A percentile compares a stretch with the other conserved stretches of the same genome.
These are phyloP conservation scores for Solanum chilense DNA, from an alignment of 257 asterid species.

Conservation along the genomic window DNA sequence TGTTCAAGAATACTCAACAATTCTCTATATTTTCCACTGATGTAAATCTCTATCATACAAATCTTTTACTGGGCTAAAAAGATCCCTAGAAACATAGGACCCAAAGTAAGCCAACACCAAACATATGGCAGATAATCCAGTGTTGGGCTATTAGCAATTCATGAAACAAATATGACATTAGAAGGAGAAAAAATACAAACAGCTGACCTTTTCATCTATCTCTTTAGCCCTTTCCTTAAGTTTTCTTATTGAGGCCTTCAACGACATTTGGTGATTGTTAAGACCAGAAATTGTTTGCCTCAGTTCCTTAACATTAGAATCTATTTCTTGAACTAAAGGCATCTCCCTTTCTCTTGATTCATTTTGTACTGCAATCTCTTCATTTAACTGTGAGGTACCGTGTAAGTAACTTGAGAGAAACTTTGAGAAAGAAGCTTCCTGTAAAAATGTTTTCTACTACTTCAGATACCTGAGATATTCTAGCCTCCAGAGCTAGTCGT, in stretches of 20 bases:
- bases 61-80: not conserved
- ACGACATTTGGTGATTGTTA: constrained; percentile 66
- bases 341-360: not conserved
- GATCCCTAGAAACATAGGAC: not conserved
- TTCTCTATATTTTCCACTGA: not conserved
- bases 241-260: constrained; percentile 50
- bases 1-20: not conserved
- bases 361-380: not conserved
- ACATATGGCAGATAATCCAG: not conserved
- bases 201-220: constrained; percentile 67
- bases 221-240: constrained; percentile 68
- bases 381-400: not conserved
- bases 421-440: not conserved
- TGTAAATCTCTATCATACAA: not conserved
- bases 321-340: not conserved
- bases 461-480: constrained; percentile 43
- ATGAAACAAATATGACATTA: not conserved
- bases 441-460: not conserved
- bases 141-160: constrained; percentile 13
- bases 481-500: constrained; percentile 35
- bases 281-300: constrained; percentile 51
- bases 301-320: constrained; percentile 5
- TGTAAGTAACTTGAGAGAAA: not conserved
- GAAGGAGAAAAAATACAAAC: not conserved
- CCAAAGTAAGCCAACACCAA: not conserved